phyloP scores from a whole-genome alignment of 139 green algal genomes.

The Eudorina sp. region DNA sequence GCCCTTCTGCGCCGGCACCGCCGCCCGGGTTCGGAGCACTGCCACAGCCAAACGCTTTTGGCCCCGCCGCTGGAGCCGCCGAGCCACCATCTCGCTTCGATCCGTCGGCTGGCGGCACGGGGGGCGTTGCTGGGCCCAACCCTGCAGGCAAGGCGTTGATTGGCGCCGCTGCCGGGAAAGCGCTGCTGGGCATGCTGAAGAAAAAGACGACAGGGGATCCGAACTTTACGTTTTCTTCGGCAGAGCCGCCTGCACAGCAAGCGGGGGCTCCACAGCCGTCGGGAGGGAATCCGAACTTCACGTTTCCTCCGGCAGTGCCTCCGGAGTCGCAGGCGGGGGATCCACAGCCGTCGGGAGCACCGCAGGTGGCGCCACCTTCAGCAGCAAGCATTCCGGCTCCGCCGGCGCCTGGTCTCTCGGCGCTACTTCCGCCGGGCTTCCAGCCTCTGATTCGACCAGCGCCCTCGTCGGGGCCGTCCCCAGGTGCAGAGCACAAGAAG shows the following conservation, averaged over 20 bases:
- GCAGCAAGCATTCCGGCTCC: constrained; percentile 7
- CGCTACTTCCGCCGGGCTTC: not conserved
- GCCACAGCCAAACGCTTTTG: no score
- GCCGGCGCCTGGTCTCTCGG: not conserved
- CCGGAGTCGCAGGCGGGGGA: not conserved
- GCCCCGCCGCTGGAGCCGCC: no score
- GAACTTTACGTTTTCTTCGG: no score
- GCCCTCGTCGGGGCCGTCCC: not conserved
- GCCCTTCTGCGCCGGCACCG: not conserved
- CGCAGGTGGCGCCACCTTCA: not conserved
- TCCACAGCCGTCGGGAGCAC: not conserved
- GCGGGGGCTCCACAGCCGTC: no score
- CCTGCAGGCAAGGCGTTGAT: no score
- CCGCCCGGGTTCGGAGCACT: not conserved
- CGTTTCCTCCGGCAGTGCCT: no score
- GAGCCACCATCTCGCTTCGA: no score
- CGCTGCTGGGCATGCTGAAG: constrained; percentile 43
- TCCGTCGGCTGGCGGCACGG: no score
- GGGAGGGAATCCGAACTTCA: no score
- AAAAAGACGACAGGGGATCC: no score
- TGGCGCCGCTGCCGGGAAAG: constrained; percentile 24
- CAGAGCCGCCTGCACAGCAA: not conserved
- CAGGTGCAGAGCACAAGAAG: no score
- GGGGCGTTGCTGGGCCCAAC: no score
- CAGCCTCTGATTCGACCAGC: not conserved